phyloP scores from a whole-genome alignment of 345 rosid species.

The Theobroma cacao region DNA sequence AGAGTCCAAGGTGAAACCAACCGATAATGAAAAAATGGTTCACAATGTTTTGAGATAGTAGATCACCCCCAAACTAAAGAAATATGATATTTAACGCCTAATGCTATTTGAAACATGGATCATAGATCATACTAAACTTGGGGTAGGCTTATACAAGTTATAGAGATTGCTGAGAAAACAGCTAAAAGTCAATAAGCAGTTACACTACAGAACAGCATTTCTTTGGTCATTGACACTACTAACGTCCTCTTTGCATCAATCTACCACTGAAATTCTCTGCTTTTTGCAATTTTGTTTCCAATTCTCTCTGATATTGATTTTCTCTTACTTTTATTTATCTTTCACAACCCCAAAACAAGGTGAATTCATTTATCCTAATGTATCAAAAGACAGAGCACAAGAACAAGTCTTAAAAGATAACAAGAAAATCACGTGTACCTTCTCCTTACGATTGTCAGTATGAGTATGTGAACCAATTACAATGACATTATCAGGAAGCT shows the following conservation, averaged over 20 bases:
- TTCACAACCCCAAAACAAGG: background rate
- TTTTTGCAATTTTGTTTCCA: constrained; percentile 1
- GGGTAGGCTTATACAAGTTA: background rate
- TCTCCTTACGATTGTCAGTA: constrained; percentile 66
- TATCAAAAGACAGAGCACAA: background rate
- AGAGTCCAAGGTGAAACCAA: background rate
- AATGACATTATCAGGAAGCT: constrained; percentile 76
- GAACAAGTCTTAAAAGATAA: background rate
- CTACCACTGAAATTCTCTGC: constrained; percentile 1
- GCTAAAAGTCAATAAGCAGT: background rate
- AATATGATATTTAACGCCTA: background rate
- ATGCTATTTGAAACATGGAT: background rate
- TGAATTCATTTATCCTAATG: background rate
- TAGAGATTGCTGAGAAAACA: background rate
- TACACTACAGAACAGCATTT: background rate
- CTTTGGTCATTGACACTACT: background rate
- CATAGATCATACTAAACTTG: background rate
- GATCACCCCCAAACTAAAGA: background rate
- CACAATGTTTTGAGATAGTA: background rate
- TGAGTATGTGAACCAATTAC: constrained; percentile 80
- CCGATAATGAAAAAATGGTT: background rate
- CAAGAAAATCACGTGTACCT: constrained; percentile 43
- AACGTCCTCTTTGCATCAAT: background rate
- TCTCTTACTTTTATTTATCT: background rate
- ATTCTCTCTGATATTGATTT: background rate